Evolutionary conservation across 345 rosid species (phyloP), one percentile per base, ranked within the genome.

Genomic region (Euphorbia tirucalli): DNA sequence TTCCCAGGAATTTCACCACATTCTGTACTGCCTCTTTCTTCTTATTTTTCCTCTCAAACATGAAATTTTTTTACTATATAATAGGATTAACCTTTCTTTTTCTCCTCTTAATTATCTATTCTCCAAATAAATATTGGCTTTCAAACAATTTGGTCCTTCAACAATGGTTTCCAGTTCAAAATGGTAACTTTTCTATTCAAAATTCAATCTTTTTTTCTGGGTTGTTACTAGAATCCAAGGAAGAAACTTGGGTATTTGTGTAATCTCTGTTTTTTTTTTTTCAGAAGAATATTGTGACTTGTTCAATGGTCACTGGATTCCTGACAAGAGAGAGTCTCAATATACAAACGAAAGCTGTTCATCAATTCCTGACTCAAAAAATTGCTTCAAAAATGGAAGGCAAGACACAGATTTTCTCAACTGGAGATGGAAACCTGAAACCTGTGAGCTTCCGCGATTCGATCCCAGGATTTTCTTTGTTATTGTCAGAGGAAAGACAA

Each of bases 361-460:
- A 7, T 90, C 97, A 6, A 81, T 94, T 73, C 97, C 97, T 3
- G 79, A 72, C n/a, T 88, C 97, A 0, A 89, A 88, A 78, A 86
- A 92, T 70, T 89, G 97, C 24, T 87, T 94, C 58, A 79, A 46
- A 75, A 82, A 92, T 27, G 97, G 97, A 7, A 88, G 96, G 77
- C 44, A 7, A 56, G 93, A 95, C 78, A 72, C 3, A 67, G 91
- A 80, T 67, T 92, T 90, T 65, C 80, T 90, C 46, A 87, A 76
- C n/a, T 95, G 97, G 99, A 87, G 90, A 79, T 92, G 99, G 99
- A 89, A 88, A 78, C 99, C 99, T 0, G 74, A 89, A 13, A 75
- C 56, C 19, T 95, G 99, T 71, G 77, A 87, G 49, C 89, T 95
- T 69, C 90, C 92, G 0, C 79, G 87, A 84, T 89, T 92, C 65